Evolutionary conservation across 176 grass and related monocot genomes (phyloP), one percentile per base, ranked within the genome.

Genomic region (Juncus effusus): DNA sequence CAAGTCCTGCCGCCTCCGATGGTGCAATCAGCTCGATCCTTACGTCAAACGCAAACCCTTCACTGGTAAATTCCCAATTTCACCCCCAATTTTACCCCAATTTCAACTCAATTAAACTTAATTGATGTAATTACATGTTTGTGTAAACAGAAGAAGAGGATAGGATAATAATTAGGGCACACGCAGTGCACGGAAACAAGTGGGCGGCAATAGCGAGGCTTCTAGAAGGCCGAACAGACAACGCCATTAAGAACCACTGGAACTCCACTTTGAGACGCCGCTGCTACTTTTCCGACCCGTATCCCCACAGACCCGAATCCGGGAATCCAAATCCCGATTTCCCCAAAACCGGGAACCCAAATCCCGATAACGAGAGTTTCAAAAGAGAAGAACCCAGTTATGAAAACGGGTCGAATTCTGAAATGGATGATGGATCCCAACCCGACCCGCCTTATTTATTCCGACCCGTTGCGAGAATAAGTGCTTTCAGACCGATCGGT

Each of bases 241-340:
- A 94, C 56, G 86, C 89, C 41, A 99, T 99, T 60, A 99, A 99
- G 83, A 99, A 99, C 40, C 89, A 93, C 76, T 99, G 88, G 94
- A 99, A 99, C 86, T 99, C 94, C 49, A 93, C 94, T 59, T 76
- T 99, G 63, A 93, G 81, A 62, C 83, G 89, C 11, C 82, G 78
- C 13, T 58, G 68, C 62, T 80, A 76, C 75, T 60, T 76, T 3
- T 60, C 74, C 73, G 64, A 79, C 38, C 72, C 15, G 16, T 94
- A 76, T 65, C 69, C 61, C 54, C 13, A 56, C 42, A 58, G 37
- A 16, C 2, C 40, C 2, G 69, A 58, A 37, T 7, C 69, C 0
- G 40, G 28, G 41, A 59, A 44, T 70, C 66, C 66, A 56, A 38
- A 2, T 56, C 41, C 35, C 53, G 7, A 13, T 40, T 70, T 7